Conservation (phyloP, 1,284 basidiomycete species). For the Apiotrichum brassicae region DNA sequence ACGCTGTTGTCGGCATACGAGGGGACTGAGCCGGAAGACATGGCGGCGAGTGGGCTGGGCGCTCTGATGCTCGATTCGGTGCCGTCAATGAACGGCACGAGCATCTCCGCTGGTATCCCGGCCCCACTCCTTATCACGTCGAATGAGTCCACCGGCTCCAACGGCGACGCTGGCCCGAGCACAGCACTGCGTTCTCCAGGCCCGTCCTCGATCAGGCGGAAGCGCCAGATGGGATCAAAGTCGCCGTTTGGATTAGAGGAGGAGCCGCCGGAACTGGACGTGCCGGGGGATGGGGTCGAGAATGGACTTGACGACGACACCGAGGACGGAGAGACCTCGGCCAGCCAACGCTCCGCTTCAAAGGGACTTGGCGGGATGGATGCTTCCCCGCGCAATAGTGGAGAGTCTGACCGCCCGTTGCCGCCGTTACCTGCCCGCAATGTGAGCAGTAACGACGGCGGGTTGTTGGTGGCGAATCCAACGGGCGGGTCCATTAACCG, state of each 20-base stretch:
- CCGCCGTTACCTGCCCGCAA: constrained; percentile 20
- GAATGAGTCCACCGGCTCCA: constrained; percentile 1
- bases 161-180: constrained; percentile 10
- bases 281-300: no score
- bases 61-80: not conserved
- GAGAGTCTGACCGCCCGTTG: constrained; percentile 15
- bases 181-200: constrained; percentile 7
- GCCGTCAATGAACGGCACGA: constrained; percentile 6
- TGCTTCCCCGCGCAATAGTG: constrained; percentile 1
- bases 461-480: constrained; percentile 26
- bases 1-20: constrained; percentile 37
- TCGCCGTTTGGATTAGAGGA: constrained; percentile 14
- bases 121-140: not conserved
- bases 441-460: not conserved
- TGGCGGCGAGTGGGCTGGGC: not conserved
- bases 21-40: constrained; percentile 6
- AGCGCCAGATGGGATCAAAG: constrained; percentile 5
- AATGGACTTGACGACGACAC: constrained; percentile 21
- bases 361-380: not conserved
- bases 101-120: constrained; percentile 1
- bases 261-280: no score
- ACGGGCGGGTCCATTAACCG: constrained; percentile 39
- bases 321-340: not conserved
- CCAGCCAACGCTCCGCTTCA: not conserved
- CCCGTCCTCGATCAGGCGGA: constrained; percentile 1